Percentiles rank a stretch among this genome's conserved stretches.
These are phyloP conservation scores for Cladosporium velox DNA, from an alignment of 2,329 filamentous ascomycete species.

Conservation along the genomic window DNA sequence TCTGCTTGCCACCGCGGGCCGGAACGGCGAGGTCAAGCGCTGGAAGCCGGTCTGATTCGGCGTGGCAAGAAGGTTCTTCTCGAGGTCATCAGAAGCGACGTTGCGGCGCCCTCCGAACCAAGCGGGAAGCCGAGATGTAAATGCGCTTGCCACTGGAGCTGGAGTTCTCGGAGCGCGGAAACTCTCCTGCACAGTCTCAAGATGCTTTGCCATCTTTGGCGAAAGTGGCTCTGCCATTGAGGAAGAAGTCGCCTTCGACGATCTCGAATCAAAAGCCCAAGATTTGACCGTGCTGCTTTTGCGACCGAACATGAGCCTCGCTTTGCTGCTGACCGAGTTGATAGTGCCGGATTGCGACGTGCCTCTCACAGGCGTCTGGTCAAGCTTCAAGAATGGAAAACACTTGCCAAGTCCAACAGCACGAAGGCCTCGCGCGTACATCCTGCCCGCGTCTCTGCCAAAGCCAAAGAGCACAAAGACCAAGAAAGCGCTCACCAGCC, in stretches of 20 bases:
- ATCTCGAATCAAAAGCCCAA: slow-evolving; percentile 2
- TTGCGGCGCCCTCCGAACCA: slow-evolving; percentile 1
- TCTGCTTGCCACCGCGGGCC: slow-evolving; percentile 10
- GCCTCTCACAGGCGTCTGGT: not conserved
- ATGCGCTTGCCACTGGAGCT: not conserved
- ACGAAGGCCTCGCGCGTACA: slow-evolving; percentile 53
- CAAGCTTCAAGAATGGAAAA: not conserved
- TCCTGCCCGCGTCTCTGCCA: slow-evolving; percentile 59
- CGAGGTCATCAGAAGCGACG: not conserved
- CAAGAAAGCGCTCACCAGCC: slow-evolving; percentile 55
- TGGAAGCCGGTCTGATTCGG: slow-evolving; percentile 22
- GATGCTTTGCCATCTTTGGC: slow-evolving; percentile 27
- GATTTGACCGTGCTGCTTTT: slow-evolving; percentile 17
- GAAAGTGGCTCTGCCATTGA: slow-evolving; percentile 24
- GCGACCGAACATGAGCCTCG: slow-evolving; percentile 30
- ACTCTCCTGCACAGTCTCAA: slow-evolving; percentile 29
- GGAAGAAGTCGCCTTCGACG: slow-evolving; percentile 21
- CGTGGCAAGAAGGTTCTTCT: slow-evolving; percentile 18
- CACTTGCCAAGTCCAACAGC: slow-evolving; percentile 43
- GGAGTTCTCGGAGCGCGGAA: not conserved
- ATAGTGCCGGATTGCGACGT: slow-evolving; percentile 23
- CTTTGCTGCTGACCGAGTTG: slow-evolving; percentile 32
- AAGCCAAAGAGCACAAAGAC: slow-evolving; percentile 67
- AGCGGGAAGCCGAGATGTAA: not conserved
- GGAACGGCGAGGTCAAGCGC: slow-evolving; percentile 7